Evolutionary conservation across 225 moss, liverwort and hornwort genomes (phyloP).

Genomic region (Pseudoscleropodium purum): DNA sequence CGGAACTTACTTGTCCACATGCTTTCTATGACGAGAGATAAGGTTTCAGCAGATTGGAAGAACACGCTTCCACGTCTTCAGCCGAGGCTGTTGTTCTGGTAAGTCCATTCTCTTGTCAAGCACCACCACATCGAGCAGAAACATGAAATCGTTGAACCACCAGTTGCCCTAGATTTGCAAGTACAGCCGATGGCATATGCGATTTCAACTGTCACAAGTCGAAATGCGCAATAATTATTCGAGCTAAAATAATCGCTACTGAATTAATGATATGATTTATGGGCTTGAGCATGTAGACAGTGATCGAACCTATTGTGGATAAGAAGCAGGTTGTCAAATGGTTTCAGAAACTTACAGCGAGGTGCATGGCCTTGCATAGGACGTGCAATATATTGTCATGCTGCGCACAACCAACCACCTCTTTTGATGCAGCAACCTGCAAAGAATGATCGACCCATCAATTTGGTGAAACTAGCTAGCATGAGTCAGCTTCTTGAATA

Average conservation of each 20-base stretch:
- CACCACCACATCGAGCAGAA: constrained; percentile 58
- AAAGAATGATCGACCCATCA: not conserved
- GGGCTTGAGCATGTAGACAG: not conserved
- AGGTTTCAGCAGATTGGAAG: constrained; percentile 78
- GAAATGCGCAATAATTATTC: not conserved
- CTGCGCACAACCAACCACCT: constrained; percentile 56
- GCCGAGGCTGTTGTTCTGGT: constrained; percentile 58
- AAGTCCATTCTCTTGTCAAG: constrained; percentile 60
- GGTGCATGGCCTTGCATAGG: constrained; percentile 65
- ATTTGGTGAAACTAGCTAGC: not conserved
- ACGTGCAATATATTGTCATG: constrained; percentile 65
- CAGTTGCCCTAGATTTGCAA: constrained; percentile 50
- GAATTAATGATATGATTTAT: not conserved
- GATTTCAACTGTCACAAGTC: constrained; percentile 52
- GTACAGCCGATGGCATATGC: constrained; percentile 59
- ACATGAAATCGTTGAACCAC: constrained; percentile 69
- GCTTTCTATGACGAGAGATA: constrained; percentile 67
- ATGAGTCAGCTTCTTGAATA: not conserved
- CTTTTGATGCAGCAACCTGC: constrained; percentile 72
- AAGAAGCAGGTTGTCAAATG: not conserved
- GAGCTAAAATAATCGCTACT: not conserved
- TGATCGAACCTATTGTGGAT: not conserved
- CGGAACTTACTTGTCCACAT: constrained; percentile 65
- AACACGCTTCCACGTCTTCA: constrained; percentile 76
- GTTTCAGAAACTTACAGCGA: constrained; percentile 48